These are phyloP conservation scores for Suillus sp. DNA, from an alignment of 768 basidiomycete species.

Conservation along the genomic window DNA sequence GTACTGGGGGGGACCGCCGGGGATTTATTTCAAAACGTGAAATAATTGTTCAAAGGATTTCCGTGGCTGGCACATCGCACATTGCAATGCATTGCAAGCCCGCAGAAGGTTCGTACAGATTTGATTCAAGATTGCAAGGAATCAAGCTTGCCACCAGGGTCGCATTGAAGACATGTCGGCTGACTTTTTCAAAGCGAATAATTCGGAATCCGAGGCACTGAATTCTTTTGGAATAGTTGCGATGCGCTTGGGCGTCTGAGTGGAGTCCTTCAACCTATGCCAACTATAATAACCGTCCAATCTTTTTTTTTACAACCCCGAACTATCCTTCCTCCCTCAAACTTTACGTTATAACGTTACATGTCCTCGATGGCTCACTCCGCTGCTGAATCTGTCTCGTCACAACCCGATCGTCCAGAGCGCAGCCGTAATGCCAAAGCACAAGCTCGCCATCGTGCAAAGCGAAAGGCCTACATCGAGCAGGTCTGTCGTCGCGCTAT, in stretches of 20 bases:
- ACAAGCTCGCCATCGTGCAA: conserved; percentile 88
- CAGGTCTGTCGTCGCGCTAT: conserved; percentile 51
- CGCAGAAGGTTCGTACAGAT: conserved; percentile 29
- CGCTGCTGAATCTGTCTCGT: conserved; percentile 44
- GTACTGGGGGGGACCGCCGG: conserved; percentile 10
- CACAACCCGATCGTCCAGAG: conserved; percentile 67
- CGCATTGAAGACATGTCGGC: conserved; percentile 36
- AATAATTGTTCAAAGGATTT: conserved; percentile 4
- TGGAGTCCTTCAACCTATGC: conserved; percentile 16
- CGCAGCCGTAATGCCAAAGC: conserved; percentile 87
- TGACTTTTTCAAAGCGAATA: conserved; percentile 46
- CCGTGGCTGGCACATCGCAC: background rate
- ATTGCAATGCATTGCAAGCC: too few species aligned
- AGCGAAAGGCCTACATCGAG: conserved; percentile 91
- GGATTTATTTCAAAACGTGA: background rate
- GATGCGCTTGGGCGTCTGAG: conserved; percentile 27
- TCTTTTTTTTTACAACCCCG: conserved; percentile 50
- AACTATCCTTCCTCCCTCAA: conserved; percentile 43
- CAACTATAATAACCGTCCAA: conserved; percentile 39
- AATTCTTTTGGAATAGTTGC: conserved; percentile 28
- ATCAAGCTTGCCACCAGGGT: conserved; percentile 39
- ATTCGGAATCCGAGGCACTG: conserved; percentile 48
- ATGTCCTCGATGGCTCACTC: conserved; percentile 61
- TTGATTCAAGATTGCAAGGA: conserved; percentile 33
- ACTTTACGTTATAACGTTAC: conserved; percentile 48